A percentile compares a stretch with the other conserved stretches of the same genome.
Conservation (phyloP, 768 basidiomycete species). For the Hebeloma cylindrosporum region DNA sequence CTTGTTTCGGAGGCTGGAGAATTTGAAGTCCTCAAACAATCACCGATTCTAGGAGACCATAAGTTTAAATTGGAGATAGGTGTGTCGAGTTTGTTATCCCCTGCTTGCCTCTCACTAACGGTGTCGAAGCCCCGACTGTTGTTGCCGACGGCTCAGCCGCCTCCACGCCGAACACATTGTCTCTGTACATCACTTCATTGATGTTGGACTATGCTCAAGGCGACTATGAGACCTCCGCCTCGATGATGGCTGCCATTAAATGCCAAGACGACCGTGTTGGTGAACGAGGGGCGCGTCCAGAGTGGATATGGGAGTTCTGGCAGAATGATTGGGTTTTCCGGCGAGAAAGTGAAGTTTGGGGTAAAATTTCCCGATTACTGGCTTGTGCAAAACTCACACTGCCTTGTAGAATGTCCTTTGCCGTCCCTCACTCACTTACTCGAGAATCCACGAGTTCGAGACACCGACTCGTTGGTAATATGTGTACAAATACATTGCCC, state of each 20-base stretch:
- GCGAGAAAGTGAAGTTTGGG: slow-evolving; percentile 72
- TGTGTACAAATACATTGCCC: slow-evolving; percentile 74
- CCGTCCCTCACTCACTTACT: slow-evolving; percentile 62
- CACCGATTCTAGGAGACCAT: slow-evolving; percentile 65
- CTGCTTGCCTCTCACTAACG: slow-evolving; percentile 7
- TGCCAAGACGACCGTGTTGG: slow-evolving; percentile 60
- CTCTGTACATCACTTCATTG: slow-evolving; percentile 66
- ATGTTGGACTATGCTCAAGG: slow-evolving; percentile 60
- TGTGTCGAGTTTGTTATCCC: slow-evolving; percentile 24
- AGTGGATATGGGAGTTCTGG: slow-evolving; percentile 77
- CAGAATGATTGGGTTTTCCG: slow-evolving; percentile 71
- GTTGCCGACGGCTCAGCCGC: slow-evolving; percentile 22
- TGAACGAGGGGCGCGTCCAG: slow-evolving; percentile 59
- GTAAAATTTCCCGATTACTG: slow-evolving; percentile 31
- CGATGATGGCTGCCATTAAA: slow-evolving; percentile 75
- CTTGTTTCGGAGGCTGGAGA: slow-evolving; percentile 36
- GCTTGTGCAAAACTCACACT: neutral
- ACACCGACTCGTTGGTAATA: slow-evolving; percentile 69
- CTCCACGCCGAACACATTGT: slow-evolving; percentile 43
- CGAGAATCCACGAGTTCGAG: slow-evolving; percentile 54
- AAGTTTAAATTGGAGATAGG: slow-evolving; percentile 75
- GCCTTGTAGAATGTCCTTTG: slow-evolving; percentile 55
- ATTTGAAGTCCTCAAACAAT: slow-evolving; percentile 64
- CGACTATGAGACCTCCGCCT: slow-evolving; percentile 58
- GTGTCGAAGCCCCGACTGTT: slow-evolving; percentile 23